Evolutionary conservation across 148 eudicot genomes (phyloP), one percentile per base, ranked within the genome.

Genomic region (Polygonum maritimum): DNA sequence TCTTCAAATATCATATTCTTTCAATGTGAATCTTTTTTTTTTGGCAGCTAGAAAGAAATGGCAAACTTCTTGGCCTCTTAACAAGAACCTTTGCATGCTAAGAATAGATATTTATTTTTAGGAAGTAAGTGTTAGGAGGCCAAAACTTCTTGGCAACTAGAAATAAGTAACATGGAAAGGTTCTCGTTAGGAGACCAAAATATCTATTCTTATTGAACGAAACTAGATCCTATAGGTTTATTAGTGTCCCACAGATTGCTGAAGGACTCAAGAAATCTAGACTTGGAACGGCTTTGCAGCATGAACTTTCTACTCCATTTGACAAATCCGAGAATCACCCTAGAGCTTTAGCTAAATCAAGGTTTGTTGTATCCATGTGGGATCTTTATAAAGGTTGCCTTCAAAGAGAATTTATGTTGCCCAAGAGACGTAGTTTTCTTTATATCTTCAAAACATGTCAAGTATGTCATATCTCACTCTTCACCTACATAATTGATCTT

Each of bases 361-460:
- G 77, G 80, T 91, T 49, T 77, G 88, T 89, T 5, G 81, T 82
- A 60, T 78, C 97, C 18, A 87, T 78, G 80, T 49, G 78, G 85
- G 94, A 89, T 84, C 91, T 94, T 69, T 85, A 86, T 38, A 84
- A 71, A 79, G 79, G 97, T 71, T 89, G 95, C 78, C 84, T 94
- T 65, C 57, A 82, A 45, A 85, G 97, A 78, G 98, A 94, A 79
- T 55, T 77, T 65, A 80, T 91, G 72, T 84, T 94, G 83, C 87
- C 91, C 26, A 87, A 84, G 11, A 91, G 98, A 76, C 90, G 89
- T 76, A 75, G 89, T 9, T 94, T 89, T 80, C 83, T 89, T 60
- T 94, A 94, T 54, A 84, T 86, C 44, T 91, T 88, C 83, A 89
- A 88, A 82, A 91, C 94, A 74, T 85, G 84, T 62, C 96, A 93